A percentile compares a stretch with the other conserved stretches of the same genome.
Evolutionary conservation across 2,329 filamentous ascomycete species (phyloP).

Genomic region (Claviceps arundinis): DNA sequence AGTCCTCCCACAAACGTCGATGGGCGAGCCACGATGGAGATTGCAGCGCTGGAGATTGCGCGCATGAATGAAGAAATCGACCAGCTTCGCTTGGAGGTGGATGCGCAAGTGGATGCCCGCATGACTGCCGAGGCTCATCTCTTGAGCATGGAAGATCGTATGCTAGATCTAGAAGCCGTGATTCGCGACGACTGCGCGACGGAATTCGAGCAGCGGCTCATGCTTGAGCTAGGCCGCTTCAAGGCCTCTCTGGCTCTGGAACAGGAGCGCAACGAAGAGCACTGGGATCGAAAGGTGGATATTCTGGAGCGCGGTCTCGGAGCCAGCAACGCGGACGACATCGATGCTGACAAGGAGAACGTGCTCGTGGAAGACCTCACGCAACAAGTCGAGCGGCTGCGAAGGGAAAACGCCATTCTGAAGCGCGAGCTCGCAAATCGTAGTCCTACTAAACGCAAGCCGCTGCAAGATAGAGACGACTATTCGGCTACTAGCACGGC

Average conservation of each 20-base stretch:
- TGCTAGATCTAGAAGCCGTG: slow-evolving; percentile 61
- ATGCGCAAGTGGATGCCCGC: slow-evolving; percentile 57
- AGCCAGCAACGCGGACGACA: slow-evolving; percentile 26
- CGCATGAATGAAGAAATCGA: slow-evolving; percentile 63
- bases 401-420: slow-evolving; percentile 49
- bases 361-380: slow-evolving; percentile 50
- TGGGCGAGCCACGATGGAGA: slow-evolving; percentile 64
- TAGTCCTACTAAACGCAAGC: slow-evolving; percentile 48
- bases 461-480: slow-evolving; percentile 41
- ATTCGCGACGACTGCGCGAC: slow-evolving; percentile 78
- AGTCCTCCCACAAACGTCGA: slow-evolving; percentile 27
- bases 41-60: slow-evolving; percentile 67
- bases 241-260: slow-evolving; percentile 66
- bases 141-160: slow-evolving; percentile 51
- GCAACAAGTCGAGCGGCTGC: slow-evolving; percentile 56
- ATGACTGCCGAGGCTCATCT: slow-evolving; percentile 62
- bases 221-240: slow-evolving; percentile 68
- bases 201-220: slow-evolving; percentile 71
- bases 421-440: slow-evolving; percentile 51
- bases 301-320: slow-evolving; percentile 39
- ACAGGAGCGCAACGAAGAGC: slow-evolving; percentile 66
- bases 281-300: slow-evolving; percentile 77
- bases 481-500: slow-evolving; percentile 2
- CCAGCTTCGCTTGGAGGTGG: slow-evolving; percentile 53
- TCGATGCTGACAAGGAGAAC: slow-evolving; percentile 50